Evolutionary conservation across 192 early-diverging fungal species (phyloP).

Genomic region (Geranomyces michiganensis): DNA sequence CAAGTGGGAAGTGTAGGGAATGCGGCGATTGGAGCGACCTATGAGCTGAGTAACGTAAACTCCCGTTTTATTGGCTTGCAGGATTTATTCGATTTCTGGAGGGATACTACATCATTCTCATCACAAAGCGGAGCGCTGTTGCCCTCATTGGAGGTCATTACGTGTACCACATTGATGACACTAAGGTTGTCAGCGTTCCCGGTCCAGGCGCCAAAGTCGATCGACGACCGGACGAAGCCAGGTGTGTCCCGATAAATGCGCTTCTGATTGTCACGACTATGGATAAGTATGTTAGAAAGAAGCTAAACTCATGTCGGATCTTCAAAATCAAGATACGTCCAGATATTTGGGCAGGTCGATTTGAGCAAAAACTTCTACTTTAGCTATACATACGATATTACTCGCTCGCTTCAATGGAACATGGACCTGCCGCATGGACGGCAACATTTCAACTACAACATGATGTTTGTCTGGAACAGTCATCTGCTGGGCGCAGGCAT

Average conservation of each 20-base stretch:
- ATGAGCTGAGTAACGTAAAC: too few species aligned
- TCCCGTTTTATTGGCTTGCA: too few species aligned
- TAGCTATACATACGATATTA: conserved; percentile 95
- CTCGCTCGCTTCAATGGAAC: conserved; percentile 86
- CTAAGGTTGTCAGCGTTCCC: conserved; percentile 70
- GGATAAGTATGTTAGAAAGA: not conserved
- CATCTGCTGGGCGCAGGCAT: conserved; percentile 71
- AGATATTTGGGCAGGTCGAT: conserved; percentile 90
- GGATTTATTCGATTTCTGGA: conserved; percentile 92
- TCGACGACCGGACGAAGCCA: conserved; percentile 73
- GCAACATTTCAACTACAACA: conserved; percentile 55
- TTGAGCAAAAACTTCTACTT: conserved; percentile 97
- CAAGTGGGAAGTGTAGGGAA: too few species aligned
- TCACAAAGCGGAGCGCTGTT: conserved; percentile 81
- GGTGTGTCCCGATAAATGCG: conserved; percentile 47
- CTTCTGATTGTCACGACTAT: not conserved
- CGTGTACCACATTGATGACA: conserved; percentile 95
- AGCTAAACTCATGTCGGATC: too few species aligned
- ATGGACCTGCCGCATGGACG: conserved; percentile 59
- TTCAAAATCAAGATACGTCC: conserved; percentile 76
- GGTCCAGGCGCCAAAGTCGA: conserved; percentile 63
- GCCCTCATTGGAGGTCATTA: conserved; percentile 94
- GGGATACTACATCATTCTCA: conserved; percentile 88
- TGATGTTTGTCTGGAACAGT: conserved; percentile 98
- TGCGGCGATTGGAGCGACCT: too few species aligned